Evolutionary conservation across 805 yeast species (phyloP), one percentile per base, ranked within the genome.

Genomic region (Torulaspora maleeae): DNA sequence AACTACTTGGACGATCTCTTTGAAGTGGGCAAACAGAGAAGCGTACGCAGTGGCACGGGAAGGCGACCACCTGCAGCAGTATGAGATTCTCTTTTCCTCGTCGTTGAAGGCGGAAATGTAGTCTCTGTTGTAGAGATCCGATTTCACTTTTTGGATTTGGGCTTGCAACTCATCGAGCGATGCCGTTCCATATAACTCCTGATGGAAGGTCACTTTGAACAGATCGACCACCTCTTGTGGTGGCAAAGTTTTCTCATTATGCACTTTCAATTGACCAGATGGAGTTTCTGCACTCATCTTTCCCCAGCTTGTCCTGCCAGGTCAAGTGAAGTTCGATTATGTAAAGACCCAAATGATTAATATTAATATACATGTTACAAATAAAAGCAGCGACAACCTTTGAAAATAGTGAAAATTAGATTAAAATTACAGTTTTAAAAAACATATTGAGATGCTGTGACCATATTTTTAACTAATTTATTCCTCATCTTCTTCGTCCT

Each of bases 401-500:
- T 22, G 38, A 34, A 39, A 24, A 28, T 29, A 30, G 15, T 20
- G 37, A 25, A 36, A 19, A 37, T 39, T 40, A 30, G 38, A 44
- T 28, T 44, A 28, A 40, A 44, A 36, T 39, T 44, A 44, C 47
- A 27, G 43, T 44, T 36, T 27, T 29, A 44, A 44, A 43, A n/a
- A 41, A 24, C 45, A 37, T 43, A 43, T 30, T 29, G 37, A 28
- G 10, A 36, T 13, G 28, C 16, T 35, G 25, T 35, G 19, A 27
- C 20, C 19, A 16, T 3, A 27, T n/a, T 27, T 32, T 34, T 49
- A 57, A 50, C 46, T 53, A 63, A 71, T 69, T 75, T 87, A 88
- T 73, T 89, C 96, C 68, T 87, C 96, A 64, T 85, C 95, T 72
- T 86, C 96, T 65, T 81, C 87, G 69, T 90, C 97, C 68, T 90